Percentiles rank a stretch among this genome's conserved stretches.
Conservation (phyloP, 345 rosid species). For the Hibiscus syriacus region DNA sequence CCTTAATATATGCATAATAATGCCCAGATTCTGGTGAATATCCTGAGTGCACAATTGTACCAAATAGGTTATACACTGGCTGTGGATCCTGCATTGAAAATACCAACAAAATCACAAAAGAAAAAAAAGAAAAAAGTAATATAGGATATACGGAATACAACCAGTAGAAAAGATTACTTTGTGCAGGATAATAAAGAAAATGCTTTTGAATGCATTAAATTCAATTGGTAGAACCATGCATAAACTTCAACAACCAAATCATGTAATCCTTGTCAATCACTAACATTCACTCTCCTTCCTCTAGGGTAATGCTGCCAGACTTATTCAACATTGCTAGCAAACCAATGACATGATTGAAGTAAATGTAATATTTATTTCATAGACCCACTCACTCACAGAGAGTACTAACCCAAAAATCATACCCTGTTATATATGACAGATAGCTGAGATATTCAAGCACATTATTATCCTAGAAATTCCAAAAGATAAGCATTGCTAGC, state of each 20-base stretch:
- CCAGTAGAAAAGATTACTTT: not conserved
- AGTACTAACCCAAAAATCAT: not conserved
- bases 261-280: not conserved
- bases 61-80: conserved; percentile 87
- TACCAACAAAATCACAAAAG: not conserved
- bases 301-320: not conserved
- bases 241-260: not conserved
- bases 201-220: not conserved
- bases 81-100: conserved; percentile 54
- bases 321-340: not conserved
- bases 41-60: conserved; percentile 93
- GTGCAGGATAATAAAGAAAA: not conserved
- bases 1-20: conserved; percentile 96
- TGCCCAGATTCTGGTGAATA: conserved; percentile 90
- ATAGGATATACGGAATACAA: not conserved
- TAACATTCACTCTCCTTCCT: not conserved
- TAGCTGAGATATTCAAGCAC: not conserved
- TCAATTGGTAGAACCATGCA: not conserved
- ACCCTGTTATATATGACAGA: not conserved
- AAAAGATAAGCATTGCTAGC: not conserved
- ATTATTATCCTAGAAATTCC: not conserved
- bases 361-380: not conserved
- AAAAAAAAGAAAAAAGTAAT: no score
- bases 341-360: not conserved
- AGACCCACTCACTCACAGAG: not conserved